Evolutionary conservation across 1,284 basidiomycete species (phyloP), one percentile per base, ranked within the genome.

Genomic region (Neolentinus lepideus): DNA sequence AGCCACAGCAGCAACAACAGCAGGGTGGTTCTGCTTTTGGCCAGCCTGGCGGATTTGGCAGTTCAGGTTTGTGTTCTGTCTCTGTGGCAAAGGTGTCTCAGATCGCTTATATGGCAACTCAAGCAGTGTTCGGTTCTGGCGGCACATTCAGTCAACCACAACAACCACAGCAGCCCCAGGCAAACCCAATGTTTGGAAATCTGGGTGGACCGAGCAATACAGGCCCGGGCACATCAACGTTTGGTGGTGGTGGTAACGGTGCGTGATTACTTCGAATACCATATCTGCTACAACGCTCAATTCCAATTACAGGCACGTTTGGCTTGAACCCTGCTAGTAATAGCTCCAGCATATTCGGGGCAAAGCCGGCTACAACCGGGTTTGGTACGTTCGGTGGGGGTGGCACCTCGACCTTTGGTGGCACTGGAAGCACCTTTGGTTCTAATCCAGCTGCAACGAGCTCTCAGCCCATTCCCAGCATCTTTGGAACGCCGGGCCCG

Each of bases 141-240:
- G 67, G 70, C 62, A 68, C 74, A 48, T 80, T 80, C 66, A 72
- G 74, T 57, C 74, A 78, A 66, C 69, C 71, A 60, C 70, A 71
- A 56, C 77, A 75, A 59, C 74, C 74, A 57, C 79, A 75, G 61
- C 82, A 66, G 62, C 82, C 84, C 51, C 84, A 84, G 64, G 77
- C 80, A 1, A 91, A 92, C 61, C 85, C 90, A 46, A 89, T 90
- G 84, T 90, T 90, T 67, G 88, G 88, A 56, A 80, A 77, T 62
- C 65, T 84, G 53, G 73, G 71, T 52, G 68, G 67, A 51, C 71
- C 70, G 33, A 71, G 64, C 51, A 63, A 71, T 51, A 63, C 72
- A 19, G 24, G 33, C 11, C 6, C 52, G 2, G 71, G 71, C 12
- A 66, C 73, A 25, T 64, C 79, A 56, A 76, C 76, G 57, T 90